A percentile compares a stretch with the other conserved stretches of the same genome.
Evolutionary conservation across 345 rosid species (phyloP).

Genomic region (Cardiospermum halicacabum): DNA sequence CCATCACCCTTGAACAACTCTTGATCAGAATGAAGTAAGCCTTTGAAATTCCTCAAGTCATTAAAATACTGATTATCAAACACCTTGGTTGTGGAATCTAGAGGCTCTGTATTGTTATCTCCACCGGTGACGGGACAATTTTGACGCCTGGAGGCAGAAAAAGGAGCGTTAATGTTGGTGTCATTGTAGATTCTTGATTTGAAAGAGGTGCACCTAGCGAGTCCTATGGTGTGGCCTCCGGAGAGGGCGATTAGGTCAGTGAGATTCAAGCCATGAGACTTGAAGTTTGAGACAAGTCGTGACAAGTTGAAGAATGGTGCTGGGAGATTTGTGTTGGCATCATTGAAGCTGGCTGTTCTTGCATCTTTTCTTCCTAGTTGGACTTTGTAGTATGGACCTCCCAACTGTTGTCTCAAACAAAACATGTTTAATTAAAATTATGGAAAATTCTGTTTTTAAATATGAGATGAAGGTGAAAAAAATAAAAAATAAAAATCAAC

Average conservation of each 20-base stretch:
- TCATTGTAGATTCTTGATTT: slow-evolving; percentile 40
- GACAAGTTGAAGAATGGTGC: slow-evolving; percentile 11
- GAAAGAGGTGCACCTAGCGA: slow-evolving; percentile 40
- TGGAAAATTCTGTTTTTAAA: too few relatives aligned
- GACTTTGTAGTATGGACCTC: slow-evolving; percentile 1
- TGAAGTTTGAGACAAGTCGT: slow-evolving; percentile 4
- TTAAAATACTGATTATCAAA: slow-evolving; percentile 38
- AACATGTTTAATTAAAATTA: too few relatives aligned
- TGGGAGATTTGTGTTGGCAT: background rate
- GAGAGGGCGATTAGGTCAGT: slow-evolving; percentile 10
- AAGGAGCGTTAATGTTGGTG: slow-evolving; percentile 26
- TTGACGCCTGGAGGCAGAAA: slow-evolving; percentile 24
- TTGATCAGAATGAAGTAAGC: slow-evolving; percentile 51
- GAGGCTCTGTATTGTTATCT: slow-evolving; percentile 33
- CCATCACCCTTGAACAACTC: slow-evolving; percentile 28
- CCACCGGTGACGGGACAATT: slow-evolving; percentile 30
- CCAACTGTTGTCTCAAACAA: background rate
- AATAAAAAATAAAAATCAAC: too few relatives aligned
- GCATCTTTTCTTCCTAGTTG: slow-evolving; percentile 11
- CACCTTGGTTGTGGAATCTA: slow-evolving; percentile 27
- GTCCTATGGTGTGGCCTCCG: slow-evolving; percentile 45
- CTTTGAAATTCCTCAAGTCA: slow-evolving; percentile 25
- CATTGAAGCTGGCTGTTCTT: slow-evolving; percentile 1
- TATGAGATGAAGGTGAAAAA: too few relatives aligned
- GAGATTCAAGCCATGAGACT: slow-evolving; percentile 8